These are phyloP conservation scores for Solanum peruvianum DNA, from an alignment of 257 asterid species.

Conservation along the genomic window DNA sequence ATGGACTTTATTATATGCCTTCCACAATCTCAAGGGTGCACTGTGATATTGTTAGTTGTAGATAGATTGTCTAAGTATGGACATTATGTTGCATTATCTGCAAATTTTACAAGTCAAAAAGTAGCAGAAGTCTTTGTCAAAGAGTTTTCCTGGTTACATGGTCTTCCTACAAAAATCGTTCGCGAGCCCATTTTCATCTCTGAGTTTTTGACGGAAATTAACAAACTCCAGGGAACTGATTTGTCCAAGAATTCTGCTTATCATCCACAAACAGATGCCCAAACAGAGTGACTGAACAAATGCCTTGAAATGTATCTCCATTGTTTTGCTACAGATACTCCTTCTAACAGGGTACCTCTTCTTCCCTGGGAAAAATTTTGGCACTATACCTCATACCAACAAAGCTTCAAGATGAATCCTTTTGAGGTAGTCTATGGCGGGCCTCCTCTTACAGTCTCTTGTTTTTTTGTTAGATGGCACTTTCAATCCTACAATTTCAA, in stretches of 20 bases:
- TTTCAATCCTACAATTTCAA: rapidly evolving
- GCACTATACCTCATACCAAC: no score
- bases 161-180: background rate
- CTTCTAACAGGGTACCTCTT: no score
- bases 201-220: no score
- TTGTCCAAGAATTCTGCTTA: no score
- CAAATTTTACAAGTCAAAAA: background rate
- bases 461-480: background rate
- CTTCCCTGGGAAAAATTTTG: no score
- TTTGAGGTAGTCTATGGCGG: no score
- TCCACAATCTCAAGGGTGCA: background rate
- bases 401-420: no score
- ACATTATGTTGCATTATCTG: background rate
- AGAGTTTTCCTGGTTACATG: background rate
- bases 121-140: background rate
- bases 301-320: no score
- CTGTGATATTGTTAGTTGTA: background rate
- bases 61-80: background rate
- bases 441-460: background rate
- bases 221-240: no score
- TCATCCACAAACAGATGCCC: no score
- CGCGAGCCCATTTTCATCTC: background rate
- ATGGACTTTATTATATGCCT: background rate
- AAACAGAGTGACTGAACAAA: no score
- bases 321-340: no score